Conservation (phyloP, 2,329 filamentous ascomycete species). For the Sporothrix variecibatus region DNA sequence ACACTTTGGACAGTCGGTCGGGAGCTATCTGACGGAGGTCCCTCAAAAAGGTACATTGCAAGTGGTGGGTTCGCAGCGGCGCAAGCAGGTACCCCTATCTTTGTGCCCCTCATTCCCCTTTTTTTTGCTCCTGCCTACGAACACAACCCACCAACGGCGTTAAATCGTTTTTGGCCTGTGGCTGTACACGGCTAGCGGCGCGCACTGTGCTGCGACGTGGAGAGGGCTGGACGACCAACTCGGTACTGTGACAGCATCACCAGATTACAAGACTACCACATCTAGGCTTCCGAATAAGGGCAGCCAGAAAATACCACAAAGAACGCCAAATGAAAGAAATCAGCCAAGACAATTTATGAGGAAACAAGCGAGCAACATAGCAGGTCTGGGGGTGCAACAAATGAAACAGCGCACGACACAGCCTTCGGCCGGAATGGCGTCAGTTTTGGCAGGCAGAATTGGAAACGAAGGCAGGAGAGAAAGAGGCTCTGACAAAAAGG, state of each 20-base stretch:
- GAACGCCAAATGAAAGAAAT: not conserved
- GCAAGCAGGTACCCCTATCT: not conserved
- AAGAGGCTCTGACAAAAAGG: not conserved
- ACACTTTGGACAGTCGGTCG: not conserved
- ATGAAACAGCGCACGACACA: conserved; percentile 23
- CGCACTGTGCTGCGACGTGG: conserved; percentile 21
- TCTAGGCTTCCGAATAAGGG: conserved; percentile 2
- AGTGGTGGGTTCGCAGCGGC: not conserved
- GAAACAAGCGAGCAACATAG: not conserved
- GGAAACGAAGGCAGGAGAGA: not conserved
- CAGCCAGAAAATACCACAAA: not conserved
- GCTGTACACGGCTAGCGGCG: conserved; percentile 17
- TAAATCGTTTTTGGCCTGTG: conserved; percentile 16
- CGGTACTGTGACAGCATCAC: conserved; percentile 6
- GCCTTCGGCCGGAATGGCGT: conserved; percentile 22
- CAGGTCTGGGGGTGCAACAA: not conserved
- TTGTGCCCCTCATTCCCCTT: conserved; percentile 8
- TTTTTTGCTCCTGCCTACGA: conserved; percentile 17
- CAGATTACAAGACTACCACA: not conserved
- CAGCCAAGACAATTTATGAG: not conserved
- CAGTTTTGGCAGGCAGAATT: conserved; percentile 20
- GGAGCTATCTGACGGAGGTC: not conserved
- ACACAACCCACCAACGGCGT: conserved; percentile 8
- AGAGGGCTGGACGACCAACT: not conserved
- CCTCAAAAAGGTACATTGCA: not conserved